phyloP scores from a whole-genome alignment of 345 rosid species.

The Eucalyptus decipiens region DNA sequence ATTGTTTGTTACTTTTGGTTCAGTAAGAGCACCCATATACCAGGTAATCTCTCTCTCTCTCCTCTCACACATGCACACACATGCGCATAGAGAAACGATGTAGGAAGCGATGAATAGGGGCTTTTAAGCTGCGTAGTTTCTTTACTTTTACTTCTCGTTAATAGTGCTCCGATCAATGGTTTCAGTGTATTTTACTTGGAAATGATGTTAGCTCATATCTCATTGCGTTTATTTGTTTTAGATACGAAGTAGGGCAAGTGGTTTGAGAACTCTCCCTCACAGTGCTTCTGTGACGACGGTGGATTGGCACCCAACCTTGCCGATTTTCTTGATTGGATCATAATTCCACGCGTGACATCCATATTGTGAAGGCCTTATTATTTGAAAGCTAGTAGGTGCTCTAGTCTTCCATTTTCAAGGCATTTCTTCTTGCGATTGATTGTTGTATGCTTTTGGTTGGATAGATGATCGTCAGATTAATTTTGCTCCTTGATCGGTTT shows the following conservation, averaged over 20 bases:
- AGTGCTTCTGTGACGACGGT: constrained; percentile 44
- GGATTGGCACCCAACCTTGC: constrained; percentile 73
- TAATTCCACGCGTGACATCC: constrained; percentile 50
- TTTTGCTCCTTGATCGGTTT: neutral
- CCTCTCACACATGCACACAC: neutral
- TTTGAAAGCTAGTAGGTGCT: neutral
- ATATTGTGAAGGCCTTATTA: neutral
- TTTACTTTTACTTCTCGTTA: neutral
- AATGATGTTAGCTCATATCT: neutral
- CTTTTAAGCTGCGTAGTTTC: neutral
- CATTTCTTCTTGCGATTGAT: neutral
- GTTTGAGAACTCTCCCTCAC: constrained; percentile 46
- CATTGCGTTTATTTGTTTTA: neutral
- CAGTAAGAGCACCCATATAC: constrained; percentile 51
- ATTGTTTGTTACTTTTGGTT: constrained; percentile 36
- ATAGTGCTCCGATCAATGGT: neutral
- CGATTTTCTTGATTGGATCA: constrained; percentile 54
- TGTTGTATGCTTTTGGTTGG: neutral
- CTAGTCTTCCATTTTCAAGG: neutral
- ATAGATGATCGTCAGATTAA: neutral
- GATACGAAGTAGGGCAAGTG: constrained; percentile 34
- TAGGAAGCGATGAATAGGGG: neutral
- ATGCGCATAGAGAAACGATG: neutral
- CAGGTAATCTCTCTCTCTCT: constrained; percentile 14
- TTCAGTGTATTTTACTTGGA: neutral